Evolutionary conservation across 805 yeast species (phyloP).

Genomic region (Brettanomyces bruxellensis): DNA sequence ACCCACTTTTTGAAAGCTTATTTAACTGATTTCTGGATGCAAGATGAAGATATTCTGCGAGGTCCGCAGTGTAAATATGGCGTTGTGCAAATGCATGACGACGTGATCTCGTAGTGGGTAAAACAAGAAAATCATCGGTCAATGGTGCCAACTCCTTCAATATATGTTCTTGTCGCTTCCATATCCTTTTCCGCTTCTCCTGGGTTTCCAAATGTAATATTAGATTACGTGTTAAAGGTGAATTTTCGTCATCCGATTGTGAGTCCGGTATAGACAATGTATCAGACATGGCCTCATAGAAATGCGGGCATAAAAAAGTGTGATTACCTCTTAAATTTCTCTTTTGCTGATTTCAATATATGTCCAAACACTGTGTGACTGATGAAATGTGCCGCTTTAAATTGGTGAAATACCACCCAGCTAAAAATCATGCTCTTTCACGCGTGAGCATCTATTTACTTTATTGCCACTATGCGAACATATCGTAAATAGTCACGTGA

Average conservation of each 20-base stretch:
- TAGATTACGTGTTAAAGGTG: constrained; percentile 8
- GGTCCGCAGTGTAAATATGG: constrained; percentile 26
- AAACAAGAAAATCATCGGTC: constrained; percentile 9
- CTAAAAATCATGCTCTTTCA: too few relatives aligned
- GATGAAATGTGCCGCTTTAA: too few relatives aligned
- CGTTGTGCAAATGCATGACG: constrained; percentile 21
- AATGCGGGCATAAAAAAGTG: too few relatives aligned
- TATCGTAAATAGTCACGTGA: too few relatives aligned
- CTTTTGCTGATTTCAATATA: too few relatives aligned
- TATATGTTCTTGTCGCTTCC: constrained; percentile 7
- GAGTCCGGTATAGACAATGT: constrained; percentile 11
- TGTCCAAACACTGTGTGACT: too few relatives aligned
- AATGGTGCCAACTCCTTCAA: constrained; percentile 12
- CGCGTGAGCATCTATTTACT: too few relatives aligned
- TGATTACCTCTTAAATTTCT: too few relatives aligned
- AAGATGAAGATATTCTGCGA: constrained; percentile 23
- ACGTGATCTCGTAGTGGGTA: constrained; percentile 12
- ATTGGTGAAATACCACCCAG: too few relatives aligned
- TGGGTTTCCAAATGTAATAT: constrained; percentile 4
- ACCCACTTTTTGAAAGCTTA: constrained; percentile 10
- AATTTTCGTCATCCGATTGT: constrained; percentile 9
- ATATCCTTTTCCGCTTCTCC: constrained; percentile 5
- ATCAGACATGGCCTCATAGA: not conserved
- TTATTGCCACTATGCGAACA: too few relatives aligned
- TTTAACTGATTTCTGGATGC: constrained; percentile 19